A percentile compares a stretch with the other conserved stretches of the same genome.
Conservation (phyloP, 176 grass and related monocot genomes). For the Juncus inflexus region DNA sequence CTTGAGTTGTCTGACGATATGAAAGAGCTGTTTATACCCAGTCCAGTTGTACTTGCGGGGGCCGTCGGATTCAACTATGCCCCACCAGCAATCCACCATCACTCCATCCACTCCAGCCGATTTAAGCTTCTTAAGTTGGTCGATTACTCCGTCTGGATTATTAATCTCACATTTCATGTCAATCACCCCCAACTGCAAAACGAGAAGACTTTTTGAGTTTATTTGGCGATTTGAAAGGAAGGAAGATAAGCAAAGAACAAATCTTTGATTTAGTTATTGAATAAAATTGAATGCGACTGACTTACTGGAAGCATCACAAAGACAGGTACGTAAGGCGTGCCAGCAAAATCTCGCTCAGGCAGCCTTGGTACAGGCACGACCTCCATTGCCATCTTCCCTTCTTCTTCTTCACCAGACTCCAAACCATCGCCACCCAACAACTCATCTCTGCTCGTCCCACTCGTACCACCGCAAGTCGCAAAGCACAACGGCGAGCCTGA, state of each 20-base stretch:
- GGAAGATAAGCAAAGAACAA: no score
- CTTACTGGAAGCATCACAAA: constrained; percentile 83
- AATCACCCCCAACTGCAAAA: constrained; percentile 51
- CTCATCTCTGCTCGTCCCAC: constrained; percentile 19
- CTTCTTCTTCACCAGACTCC: constrained; percentile 34
- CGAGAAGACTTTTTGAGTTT: background rate
- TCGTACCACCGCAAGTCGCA: constrained; percentile 8
- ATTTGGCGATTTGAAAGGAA: no score
- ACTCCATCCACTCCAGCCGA: constrained; percentile 67
- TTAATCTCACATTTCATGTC: constrained; percentile 45
- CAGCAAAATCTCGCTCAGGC: constrained; percentile 62
- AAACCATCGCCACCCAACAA: constrained; percentile 36
- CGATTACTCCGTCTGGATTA: constrained; percentile 49
- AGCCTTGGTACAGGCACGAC: constrained; percentile 16
- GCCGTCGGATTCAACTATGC: constrained; percentile 54
- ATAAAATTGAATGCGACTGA: background rate
- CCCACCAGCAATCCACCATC: constrained; percentile 97
- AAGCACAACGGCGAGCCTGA: constrained; percentile 10
- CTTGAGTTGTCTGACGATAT: constrained; percentile 50
- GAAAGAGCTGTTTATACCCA: constrained; percentile 69
- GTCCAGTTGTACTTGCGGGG: constrained; percentile 77
- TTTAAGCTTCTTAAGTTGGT: constrained; percentile 60
- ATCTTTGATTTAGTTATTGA: no score
- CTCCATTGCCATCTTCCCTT: constrained; percentile 32
- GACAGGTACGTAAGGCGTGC: constrained; percentile 71